Evolutionary conservation across 1,284 basidiomycete species (phyloP).

Genomic region (Polyporus tsugae): DNA sequence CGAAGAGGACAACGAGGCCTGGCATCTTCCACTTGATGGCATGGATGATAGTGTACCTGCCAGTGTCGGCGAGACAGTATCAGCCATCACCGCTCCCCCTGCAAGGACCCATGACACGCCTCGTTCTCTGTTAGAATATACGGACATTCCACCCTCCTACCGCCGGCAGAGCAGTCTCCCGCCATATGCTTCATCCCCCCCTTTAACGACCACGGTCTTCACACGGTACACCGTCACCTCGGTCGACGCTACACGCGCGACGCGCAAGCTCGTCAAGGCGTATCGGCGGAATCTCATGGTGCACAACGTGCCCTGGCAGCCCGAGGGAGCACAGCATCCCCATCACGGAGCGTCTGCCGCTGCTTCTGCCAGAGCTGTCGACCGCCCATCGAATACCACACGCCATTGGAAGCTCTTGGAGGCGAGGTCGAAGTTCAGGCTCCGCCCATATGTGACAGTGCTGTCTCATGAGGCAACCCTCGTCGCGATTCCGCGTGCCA

Average conservation of each 20-base stretch:
- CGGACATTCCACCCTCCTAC: background rate
- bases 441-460: background rate
- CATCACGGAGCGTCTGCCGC: background rate
- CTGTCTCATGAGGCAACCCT: background rate
- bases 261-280: background rate
- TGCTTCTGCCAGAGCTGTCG: background rate
- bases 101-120: background rate
- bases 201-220: background rate
- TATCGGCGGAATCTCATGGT: background rate
- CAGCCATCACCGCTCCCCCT: background rate
- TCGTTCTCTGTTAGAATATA: background rate
- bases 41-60: no score
- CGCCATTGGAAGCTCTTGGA: slow-evolving; percentile 2
- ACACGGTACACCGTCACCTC: background rate
- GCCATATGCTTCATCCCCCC: background rate
- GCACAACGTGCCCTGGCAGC: background rate
- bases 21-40: no score
- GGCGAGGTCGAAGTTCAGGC: background rate
- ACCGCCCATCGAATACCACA: background rate
- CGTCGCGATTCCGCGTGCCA: background rate
- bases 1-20: background rate
- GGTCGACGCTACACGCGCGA: background rate
- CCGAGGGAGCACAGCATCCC: background rate
- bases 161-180: background rate
- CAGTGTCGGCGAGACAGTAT: no score